Evolutionary conservation across 75 land plant genomes (phyloP).

Genomic region (Sequoiadendron giganteum): DNA sequence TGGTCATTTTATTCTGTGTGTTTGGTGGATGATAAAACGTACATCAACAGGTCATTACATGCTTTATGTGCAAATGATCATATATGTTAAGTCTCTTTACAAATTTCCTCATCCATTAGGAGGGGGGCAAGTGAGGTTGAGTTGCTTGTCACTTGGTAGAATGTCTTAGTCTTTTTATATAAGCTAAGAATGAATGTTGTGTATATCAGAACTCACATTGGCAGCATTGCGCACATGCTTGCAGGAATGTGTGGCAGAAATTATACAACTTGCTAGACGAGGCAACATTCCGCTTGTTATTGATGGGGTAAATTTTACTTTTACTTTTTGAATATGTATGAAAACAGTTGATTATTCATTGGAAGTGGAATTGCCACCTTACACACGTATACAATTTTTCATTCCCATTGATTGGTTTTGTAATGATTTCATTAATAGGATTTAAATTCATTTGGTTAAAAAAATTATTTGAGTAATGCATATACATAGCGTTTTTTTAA

Average conservation of each 20-base stretch:
- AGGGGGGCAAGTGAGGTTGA: too few relatives aligned
- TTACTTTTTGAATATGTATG: background rate
- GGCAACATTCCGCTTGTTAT: slow-evolving; percentile 73
- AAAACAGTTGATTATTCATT: background rate
- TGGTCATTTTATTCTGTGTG: too few relatives aligned
- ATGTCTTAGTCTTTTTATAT: background rate
- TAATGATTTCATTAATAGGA: background rate
- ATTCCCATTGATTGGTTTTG: background rate
- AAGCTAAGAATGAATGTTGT: background rate
- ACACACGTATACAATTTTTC: background rate
- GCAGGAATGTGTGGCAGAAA: slow-evolving; percentile 87
- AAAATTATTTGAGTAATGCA: background rate
- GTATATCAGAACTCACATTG: background rate
- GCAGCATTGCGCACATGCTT: slow-evolving; percentile 1
- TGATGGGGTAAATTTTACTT: slow-evolving; percentile 72
- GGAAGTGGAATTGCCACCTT: background rate
- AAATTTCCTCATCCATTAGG: background rate
- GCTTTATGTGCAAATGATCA: background rate
- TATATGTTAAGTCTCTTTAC: background rate
- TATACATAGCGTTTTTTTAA: background rate
- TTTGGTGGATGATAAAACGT: too few relatives aligned
- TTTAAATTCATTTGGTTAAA: background rate
- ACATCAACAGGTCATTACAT: too few relatives aligned
- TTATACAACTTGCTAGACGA: slow-evolving; percentile 65
- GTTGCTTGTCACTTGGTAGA: background rate